Base-by-base conservation (phyloP, 805 yeast species). In the Komagataella kurtzmanii region DNA sequence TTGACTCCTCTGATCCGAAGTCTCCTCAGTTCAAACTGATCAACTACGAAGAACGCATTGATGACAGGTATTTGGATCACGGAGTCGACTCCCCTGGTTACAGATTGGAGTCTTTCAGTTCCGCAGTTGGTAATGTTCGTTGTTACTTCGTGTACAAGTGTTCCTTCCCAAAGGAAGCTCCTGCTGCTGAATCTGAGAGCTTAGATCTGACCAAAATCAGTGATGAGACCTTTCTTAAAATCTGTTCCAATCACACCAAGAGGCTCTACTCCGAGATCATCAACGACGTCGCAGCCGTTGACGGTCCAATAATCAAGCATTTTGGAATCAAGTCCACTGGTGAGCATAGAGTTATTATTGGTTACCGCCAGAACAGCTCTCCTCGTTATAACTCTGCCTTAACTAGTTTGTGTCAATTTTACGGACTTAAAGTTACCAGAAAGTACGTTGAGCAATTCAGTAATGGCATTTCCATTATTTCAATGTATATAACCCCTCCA, bases 371-470 rank as follows among this genome's bases (percentile, higher is more conserved):
- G 65, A 81, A 82, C 56, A 74, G 95, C 23, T 83, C 97, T 10
- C 84, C 93, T 48, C 83, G 88, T 58, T 91, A 85, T 72, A 88
- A 83, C 67, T 81, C 95, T 43, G 95, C 97, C 18, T 75, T 91
- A 55, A 77, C 88, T 50, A 85, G 90, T 56, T 75, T 91, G 65
- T 90, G 90, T 60, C 85, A 85, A 65, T 93, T 88, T 73, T 91
- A 91, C 69, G 85, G 88, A 56, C 76, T 93, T 59, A 77, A 80
- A 48, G 81, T 90, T 54, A 81, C 93, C 50, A 80, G 97, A 66
- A 89, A 89, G 70, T 93, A 90, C 64, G 89, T 93, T 53, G 99
- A 91, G 67, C 93, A 90, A 65, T 93, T 91, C 65, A 75, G 90
- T 57, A 88, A 90, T 63, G 96, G 96, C 50, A 77, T 83, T 56